Conservation (phyloP, 1,284 basidiomycete species). For the Irpex sp. region DNA sequence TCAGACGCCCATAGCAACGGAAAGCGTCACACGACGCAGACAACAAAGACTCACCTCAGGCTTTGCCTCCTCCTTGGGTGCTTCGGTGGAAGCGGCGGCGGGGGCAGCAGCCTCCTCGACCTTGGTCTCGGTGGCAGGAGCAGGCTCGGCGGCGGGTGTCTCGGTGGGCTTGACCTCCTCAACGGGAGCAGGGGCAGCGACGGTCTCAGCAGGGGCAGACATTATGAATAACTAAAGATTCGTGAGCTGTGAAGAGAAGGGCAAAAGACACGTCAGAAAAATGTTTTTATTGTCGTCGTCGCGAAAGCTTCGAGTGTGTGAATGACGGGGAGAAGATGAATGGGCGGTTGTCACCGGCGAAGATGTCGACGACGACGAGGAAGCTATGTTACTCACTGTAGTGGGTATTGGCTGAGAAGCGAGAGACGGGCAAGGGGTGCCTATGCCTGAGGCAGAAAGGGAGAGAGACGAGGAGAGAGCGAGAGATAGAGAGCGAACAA, state of each 20-base stretch:
- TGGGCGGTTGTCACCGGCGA: neutral
- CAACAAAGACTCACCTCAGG: constrained; percentile 33
- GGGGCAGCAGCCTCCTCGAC: constrained; percentile 27
- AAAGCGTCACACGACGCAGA: constrained; percentile 7
- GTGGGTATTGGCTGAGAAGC: constrained; percentile 17
- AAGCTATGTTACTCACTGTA: constrained; percentile 14
- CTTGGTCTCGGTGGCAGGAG: constrained; percentile 23
- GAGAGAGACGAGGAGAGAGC: constrained; percentile 25
- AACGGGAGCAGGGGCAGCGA: constrained; percentile 37
- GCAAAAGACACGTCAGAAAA: constrained; percentile 15
- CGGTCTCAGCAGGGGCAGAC: constrained; percentile 61
- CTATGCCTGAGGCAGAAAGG: constrained; percentile 22
- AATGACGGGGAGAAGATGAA: neutral
- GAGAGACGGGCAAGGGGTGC: constrained; percentile 15
- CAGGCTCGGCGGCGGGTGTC: constrained; percentile 34
- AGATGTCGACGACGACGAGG: constrained; percentile 7
- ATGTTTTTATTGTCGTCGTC: constrained; percentile 2
- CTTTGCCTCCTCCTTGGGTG: constrained; percentile 43
- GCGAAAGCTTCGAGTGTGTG: neutral
- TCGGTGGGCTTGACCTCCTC: constrained; percentile 56
- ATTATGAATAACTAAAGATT: constrained; percentile 49
- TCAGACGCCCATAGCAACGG: neutral
- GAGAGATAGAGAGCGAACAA: constrained; percentile 28
- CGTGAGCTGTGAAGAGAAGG: constrained; percentile 14
- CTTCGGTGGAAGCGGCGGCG: constrained; percentile 31